These are phyloP conservation scores for Serendipita sp. DNA, from an alignment of 768 basidiomycete species.

Conservation along the genomic window DNA sequence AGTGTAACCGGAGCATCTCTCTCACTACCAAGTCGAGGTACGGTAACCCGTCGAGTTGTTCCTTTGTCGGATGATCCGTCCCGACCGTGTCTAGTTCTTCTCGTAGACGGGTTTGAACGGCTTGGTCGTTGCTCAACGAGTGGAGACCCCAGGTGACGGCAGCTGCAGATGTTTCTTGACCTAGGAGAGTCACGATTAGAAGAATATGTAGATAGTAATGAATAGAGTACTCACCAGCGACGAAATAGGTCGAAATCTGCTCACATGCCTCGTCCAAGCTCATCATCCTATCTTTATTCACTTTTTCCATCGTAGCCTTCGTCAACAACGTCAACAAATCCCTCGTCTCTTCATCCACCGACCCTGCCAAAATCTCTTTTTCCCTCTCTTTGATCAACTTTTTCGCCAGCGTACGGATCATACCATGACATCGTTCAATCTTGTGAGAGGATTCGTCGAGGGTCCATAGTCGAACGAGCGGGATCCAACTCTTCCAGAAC, in stretches of 20 bases:
- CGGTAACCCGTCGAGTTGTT: slow-evolving; percentile 10
- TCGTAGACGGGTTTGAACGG: slow-evolving; percentile 3
- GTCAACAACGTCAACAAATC: slow-evolving; percentile 48
- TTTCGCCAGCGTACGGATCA: background rate
- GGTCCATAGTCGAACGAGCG: background rate
- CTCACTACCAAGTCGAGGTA: slow-evolving; percentile 14
- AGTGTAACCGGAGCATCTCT: slow-evolving; percentile 14
- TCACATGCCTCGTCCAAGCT: slow-evolving; percentile 45
- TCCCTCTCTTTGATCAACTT: background rate
- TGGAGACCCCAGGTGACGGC: slow-evolving; percentile 3
- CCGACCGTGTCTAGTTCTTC: slow-evolving; percentile 9
- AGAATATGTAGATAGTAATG: background rate
- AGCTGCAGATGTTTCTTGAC: background rate
- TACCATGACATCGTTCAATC: background rate
- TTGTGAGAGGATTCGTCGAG: background rate
- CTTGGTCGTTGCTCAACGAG: slow-evolving; percentile 3
- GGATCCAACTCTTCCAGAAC: background rate
- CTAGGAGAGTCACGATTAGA: background rate
- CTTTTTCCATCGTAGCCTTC: slow-evolving; percentile 48
- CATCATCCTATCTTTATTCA: slow-evolving; percentile 37
- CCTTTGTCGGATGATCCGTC: background rate
- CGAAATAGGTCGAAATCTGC: slow-evolving; percentile 44
- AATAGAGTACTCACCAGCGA: slow-evolving; percentile 30
- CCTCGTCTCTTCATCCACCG: slow-evolving; percentile 18
- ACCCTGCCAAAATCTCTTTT: background rate